A percentile compares a stretch with the other conserved stretches of the same genome.
These are phyloP conservation scores for Oehlia diaphana DNA, from an alignment of 192 early-diverging fungal species.

Conservation along the genomic window DNA sequence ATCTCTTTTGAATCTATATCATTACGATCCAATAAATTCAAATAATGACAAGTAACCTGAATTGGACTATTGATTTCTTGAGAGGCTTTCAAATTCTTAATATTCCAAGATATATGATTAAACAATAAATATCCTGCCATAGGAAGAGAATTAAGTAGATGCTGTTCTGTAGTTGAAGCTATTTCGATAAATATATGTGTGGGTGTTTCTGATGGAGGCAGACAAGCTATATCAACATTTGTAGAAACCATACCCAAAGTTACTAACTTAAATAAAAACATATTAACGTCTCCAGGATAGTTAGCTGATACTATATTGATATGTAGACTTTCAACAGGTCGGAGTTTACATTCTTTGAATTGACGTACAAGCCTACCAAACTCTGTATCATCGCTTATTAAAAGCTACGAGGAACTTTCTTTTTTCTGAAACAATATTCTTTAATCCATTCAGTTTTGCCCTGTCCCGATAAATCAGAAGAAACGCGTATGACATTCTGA, in stretches of 20 bases:
- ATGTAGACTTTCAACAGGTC: neutral
- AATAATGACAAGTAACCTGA: slow-evolving; percentile 19
- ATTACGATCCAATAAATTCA: neutral
- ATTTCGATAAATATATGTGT: slow-evolving; percentile 27
- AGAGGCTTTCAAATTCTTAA: slow-evolving; percentile 12
- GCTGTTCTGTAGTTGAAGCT: slow-evolving; percentile 20
- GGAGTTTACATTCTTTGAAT: slow-evolving; percentile 19
- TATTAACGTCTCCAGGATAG: slow-evolving; percentile 4
- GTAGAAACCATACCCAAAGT: neutral
- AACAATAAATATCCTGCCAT: neutral
- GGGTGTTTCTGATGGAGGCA: neutral
- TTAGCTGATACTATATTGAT: neutral
- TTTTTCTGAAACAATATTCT: neutral
- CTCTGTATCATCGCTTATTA: slow-evolving; percentile 19
- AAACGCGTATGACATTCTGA: slow-evolving; percentile 15
- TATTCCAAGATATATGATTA: slow-evolving; percentile 17
- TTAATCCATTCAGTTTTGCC: slow-evolving; percentile 32
- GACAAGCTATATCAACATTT: neutral
- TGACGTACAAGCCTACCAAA: slow-evolving; percentile 1
- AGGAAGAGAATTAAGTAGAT: slow-evolving; percentile 22
- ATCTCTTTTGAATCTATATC: slow-evolving; percentile 15
- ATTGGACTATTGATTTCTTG: slow-evolving; percentile 21
- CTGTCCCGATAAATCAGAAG: slow-evolving; percentile 18
- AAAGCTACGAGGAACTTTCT: neutral
- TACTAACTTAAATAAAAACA: neutral